Conservation (phyloP, 306 rosid genomes). For the Hippophae gyantsensis region DNA sequence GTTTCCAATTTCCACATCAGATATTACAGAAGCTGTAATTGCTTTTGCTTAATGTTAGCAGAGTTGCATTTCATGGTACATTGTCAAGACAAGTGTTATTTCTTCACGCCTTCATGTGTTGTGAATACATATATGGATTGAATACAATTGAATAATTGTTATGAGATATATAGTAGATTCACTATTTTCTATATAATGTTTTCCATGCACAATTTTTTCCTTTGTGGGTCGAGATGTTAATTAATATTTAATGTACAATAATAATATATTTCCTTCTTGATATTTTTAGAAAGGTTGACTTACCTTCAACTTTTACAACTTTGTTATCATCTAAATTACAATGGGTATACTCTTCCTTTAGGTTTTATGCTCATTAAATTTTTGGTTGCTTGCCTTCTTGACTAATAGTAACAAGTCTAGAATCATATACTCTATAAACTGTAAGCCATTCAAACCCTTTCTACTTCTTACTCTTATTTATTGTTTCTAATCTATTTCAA, state of each 20-base stretch:
- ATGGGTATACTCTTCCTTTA: no score
- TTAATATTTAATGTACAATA: not conserved
- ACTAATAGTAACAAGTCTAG: no score
- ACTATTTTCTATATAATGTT: conserved; percentile 25
- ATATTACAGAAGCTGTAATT: conserved; percentile 39
- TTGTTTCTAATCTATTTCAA: no score
- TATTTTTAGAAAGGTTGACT: conserved; percentile 47
- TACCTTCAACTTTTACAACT: conserved; percentile 7
- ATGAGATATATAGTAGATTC: conserved; percentile 38
- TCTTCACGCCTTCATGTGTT: conserved; percentile 14
- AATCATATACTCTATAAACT: no score
- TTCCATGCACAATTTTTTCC: conserved; percentile 16
- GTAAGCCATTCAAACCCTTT: no score
- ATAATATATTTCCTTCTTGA: conserved; percentile 32
- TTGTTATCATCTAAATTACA: no score
- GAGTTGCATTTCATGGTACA: not conserved
- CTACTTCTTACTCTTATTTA: no score
- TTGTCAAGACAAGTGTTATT: conserved; percentile 15
- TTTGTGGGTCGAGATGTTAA: conserved; percentile 21
- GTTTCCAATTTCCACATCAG: conserved; percentile 30
- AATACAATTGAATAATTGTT: conserved; percentile 23
- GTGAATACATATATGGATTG: conserved; percentile 20
- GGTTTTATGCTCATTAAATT: no score
- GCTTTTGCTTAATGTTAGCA: conserved; percentile 41
- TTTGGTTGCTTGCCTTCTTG: no score